Evolutionary conservation across 495 filamentous ascomycete genomes (phyloP).

Genomic region (Aspergillus olivimuriae): DNA sequence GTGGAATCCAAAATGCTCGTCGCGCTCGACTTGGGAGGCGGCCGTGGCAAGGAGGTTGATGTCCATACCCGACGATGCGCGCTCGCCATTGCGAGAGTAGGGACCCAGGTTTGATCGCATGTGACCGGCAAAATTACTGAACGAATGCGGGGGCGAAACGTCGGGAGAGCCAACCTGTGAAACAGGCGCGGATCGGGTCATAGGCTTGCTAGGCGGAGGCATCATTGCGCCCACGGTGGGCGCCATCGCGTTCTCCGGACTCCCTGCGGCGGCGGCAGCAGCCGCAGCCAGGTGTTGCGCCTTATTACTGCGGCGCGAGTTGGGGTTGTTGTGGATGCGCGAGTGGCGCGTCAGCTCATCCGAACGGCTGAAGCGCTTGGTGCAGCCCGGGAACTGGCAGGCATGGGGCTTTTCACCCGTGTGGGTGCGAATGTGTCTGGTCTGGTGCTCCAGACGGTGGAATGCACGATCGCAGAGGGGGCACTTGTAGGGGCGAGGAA

Average conservation of each 20-base stretch:
- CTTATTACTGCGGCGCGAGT: constrained; percentile 91
- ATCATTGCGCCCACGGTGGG: constrained; percentile 52
- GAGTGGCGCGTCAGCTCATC: constrained; percentile 97
- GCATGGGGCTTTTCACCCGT: constrained; percentile 98
- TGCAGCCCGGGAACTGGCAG: constrained; percentile 91
- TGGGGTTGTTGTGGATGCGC: constrained; percentile 98
- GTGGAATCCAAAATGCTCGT: constrained; percentile 50
- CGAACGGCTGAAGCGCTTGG: constrained; percentile 93
- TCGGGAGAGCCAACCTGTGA: constrained; percentile 90
- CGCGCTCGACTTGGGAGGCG: constrained; percentile 80
- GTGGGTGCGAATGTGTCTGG: constrained; percentile 93
- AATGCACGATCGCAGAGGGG: constrained; percentile 98
- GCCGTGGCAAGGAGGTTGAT: constrained; percentile 89
- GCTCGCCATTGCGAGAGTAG: constrained; percentile 50
- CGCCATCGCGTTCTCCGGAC: constrained; percentile 47
- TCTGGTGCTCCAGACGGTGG: constrained; percentile 97
- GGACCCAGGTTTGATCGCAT: constrained; percentile 57
- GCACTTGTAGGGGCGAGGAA: constrained; percentile 96
- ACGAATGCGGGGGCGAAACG: constrained; percentile 91
- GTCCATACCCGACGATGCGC: constrained; percentile 55
- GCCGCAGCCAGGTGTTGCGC: constrained; percentile 58
- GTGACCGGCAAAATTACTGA: constrained; percentile 64
- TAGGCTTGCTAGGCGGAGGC: constrained; percentile 68
- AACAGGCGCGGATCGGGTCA: constrained; percentile 78
- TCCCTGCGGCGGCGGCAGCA: constrained; percentile 43